Evolutionary conservation across 176 grass and related monocot genomes (phyloP), one percentile per base, ranked within the genome.

Genomic region (Oryza meridionalis): DNA sequence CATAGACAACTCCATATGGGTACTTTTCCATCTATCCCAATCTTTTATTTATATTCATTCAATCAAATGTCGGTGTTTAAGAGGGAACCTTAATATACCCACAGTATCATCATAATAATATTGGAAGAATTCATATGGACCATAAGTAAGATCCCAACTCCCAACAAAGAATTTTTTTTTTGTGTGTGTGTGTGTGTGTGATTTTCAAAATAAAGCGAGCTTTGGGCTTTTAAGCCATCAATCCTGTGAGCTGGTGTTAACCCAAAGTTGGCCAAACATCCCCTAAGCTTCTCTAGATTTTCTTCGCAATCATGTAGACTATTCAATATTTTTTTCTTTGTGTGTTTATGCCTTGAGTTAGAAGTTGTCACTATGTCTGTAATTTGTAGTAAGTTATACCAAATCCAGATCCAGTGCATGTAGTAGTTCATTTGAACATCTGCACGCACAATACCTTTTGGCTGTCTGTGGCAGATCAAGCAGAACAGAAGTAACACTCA

Each of bases 221-320:
- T 78, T 46, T 47, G 29, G 42, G 77, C 1, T 12, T 67, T 32
- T 27, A 62, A 62, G n/a, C 58, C 22, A 2, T n/a, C 58, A 62
- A 24, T 3, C n/a, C 58, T 49, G 29, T 67, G 10, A 13, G 6
- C 31, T 49, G 29, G 9, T 47, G 5, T 79, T 11, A 46, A 26
- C 24, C 19, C 25, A 79, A 79, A 67, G 62, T 66, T 79, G 62
- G 25, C 2, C 63, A 65, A 67, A 47, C 63, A 21, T 67, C 29
- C n/a, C 75, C 21, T 0, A 67, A 5, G 44, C 29, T 27, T 65
- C 24, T 29, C 26, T 22, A 22, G 26, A 33, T 50, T 49, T 37
- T 24, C 58, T 47, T 67, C 31, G 37, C 2, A 49, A 67, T 47
- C 62, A 32, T 45, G 42, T 14, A 79, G 0, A 49, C 9, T 16